Base-by-base conservation (phyloP, 2,329 filamentous ascomycete species). In the Harringtonia aguacate region DNA sequence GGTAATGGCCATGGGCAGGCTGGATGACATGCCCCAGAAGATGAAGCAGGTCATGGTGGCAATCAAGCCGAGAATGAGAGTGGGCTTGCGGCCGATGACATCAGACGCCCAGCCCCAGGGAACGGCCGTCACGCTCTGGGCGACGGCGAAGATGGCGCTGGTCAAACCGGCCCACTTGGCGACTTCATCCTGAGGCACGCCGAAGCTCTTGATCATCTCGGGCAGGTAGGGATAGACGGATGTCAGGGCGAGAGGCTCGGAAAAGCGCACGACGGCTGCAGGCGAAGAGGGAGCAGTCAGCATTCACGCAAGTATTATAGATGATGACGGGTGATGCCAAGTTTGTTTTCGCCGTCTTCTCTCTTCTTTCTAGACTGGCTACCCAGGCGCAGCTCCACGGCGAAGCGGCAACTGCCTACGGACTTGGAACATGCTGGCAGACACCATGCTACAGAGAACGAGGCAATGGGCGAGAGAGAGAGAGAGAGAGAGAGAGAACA, bases 171-270 rank as follows among this genome's bases (percentile, higher is more conserved):
- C 84, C 82, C 84, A 90, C 66, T 80, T 83, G 35, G 85, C 84
- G 21, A 94, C 75, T 36, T 86, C 71, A 52, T 83, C 75, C 51
- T 79, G 73, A 8, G 75, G 70, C 15, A 94, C 69, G 10, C 83
- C 79, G 50, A 94, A 87, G 58, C 79, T 82, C 53, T 81, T 74
- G 45, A 94, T 84, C 84, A 94, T 92, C 62, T 89, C 84, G 12
- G 84, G 84, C 50, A 82, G 70, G 53, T 71, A 74, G 58, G 82
- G 83, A 48, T 81, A 81, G 50, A 86, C 77, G 21, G 81, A 85
- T 14, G 83, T 86, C 53, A 84, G 68, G 8, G 83, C 75, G 48
- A 83, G 65, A 9, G 85, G 85, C 59, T 90, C 85, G 48, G 84
- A 81, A 56, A 90, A 84, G 56, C 85, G 75, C 58, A 83, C 86